phyloP scores from a whole-genome alignment of 2,329 filamentous ascomycete genomes.

The Trichoderma citrinoviride region DNA sequence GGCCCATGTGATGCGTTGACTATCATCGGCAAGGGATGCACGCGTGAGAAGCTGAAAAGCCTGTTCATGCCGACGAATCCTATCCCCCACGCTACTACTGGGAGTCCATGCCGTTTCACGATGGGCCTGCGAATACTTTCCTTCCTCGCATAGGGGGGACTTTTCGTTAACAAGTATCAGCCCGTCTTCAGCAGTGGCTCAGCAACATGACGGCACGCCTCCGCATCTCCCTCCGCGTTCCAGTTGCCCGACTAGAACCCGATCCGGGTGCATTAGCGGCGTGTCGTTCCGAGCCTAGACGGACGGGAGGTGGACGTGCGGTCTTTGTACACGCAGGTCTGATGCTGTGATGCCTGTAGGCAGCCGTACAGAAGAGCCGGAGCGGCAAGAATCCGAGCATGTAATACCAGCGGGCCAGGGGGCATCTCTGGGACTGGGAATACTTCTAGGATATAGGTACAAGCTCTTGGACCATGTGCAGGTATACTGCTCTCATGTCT shows the following conservation, averaged over 20 bases:
- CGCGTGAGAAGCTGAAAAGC: not conserved
- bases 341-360: not conserved
- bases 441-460: no score
- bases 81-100: not conserved
- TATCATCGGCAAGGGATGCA: not conserved
- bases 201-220: not conserved
- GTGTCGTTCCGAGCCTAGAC: not conserved
- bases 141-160: not conserved
- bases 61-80: not conserved
- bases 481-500: not conserved
- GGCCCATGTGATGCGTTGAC: not conserved
- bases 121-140: not conserved
- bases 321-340: not conserved
- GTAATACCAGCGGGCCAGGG: not conserved
- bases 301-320: not conserved
- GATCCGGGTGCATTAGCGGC: constrained; percentile 8
- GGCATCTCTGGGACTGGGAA: no score
- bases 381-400: not conserved
- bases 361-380: not conserved
- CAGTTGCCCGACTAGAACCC: not conserved
- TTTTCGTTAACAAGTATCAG: not conserved
- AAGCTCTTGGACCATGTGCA: not conserved
- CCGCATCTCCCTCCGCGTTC: not conserved
- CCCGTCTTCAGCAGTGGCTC: not conserved
- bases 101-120: not conserved